Conservation (phyloP, 768 basidiomycete genomes). For the Phylloporus arenicola region DNA sequence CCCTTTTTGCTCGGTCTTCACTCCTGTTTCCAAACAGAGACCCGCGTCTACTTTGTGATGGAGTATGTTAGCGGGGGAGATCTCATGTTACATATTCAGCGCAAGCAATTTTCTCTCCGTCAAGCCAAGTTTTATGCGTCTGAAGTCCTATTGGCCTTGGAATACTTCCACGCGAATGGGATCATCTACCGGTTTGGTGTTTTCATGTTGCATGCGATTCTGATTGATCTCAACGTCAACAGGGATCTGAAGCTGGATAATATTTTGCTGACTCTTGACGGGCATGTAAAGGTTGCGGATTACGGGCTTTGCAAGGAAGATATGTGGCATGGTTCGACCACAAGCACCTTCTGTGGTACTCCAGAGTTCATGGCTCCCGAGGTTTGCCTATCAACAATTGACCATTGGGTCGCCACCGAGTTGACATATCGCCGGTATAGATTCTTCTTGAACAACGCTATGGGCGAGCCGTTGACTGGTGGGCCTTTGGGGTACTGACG, state of each 20-base stretch:
- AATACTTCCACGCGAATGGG: constrained; percentile 98
- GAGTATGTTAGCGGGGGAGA: constrained; percentile 99
- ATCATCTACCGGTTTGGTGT: constrained; percentile 87
- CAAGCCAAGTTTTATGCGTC: constrained; percentile 99
- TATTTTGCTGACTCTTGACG: constrained; percentile 92
- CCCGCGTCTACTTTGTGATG: constrained; percentile 99
- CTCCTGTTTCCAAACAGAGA: constrained; percentile 99
- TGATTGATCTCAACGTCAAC: constrained; percentile 2
- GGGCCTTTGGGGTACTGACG: constrained; percentile 97
- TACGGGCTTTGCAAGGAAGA: constrained; percentile 99
- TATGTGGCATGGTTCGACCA: constrained; percentile 95
- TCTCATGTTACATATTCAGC: constrained; percentile 98
- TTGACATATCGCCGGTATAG: constrained; percentile 37
- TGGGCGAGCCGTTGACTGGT: constrained; percentile 98
- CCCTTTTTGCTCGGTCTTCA: constrained; percentile 96
- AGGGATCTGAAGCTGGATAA: constrained; percentile 98
- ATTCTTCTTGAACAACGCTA: constrained; percentile 99
- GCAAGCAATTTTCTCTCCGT: constrained; percentile 96
- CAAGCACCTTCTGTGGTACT: constrained; percentile 98
- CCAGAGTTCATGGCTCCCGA: constrained; percentile 99
- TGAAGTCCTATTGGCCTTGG: constrained; percentile 90
- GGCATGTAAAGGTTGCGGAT: constrained; percentile 98
- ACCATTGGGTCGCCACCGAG: neutral
- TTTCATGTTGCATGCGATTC: neutral
- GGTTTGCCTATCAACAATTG: constrained; percentile 41